Evolutionary conservation across 345 rosid species (phyloP), one percentile per base, ranked within the genome.

Genomic region (Salix udensis): DNA sequence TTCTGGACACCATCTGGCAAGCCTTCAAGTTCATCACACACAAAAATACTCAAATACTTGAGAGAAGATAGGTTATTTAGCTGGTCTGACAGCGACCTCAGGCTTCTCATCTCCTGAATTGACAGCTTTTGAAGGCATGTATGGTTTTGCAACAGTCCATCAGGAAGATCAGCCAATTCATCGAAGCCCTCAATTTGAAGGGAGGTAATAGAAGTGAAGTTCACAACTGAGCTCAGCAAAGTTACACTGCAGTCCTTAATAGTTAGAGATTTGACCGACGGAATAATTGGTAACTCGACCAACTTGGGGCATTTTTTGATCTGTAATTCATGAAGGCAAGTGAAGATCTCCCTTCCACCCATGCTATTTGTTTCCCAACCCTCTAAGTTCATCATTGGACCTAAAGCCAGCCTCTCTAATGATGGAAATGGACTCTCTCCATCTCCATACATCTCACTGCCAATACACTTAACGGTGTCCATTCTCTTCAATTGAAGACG

Each of bases 1-100:
- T 65, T 65, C 39, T 28, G 37, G 37, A 62, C 53, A 73, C 48
- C 15, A 0, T 73, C 77, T 21, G 81, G 68, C 68, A 78, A 67
- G 65, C 34, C 46, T 39, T 66, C 77, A 4, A 78, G 4, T 40
- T 64, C 26, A 26, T 55, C 0, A 18, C 71, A 72, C 3, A 2
- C 0, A 0, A 0, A 0, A 30, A 30, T 34, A 5, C 1, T 0
- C 37, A 34, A 34, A 0, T 0, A 34, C 24, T 24, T 72, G 0
- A 78, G 72, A 31, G 73, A 6, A 9, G 68, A 6, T 13, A 78
- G 77, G 24, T 72, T 74, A 24, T 72, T 67, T 5, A 72, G 30
- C 23, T 75, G 64, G 5, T 58, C 11, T 39, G 83, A 65, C 16
- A 75, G 40, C 13, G 71, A 69, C 36, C 37, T 37, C n/a, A 74